Base-by-base conservation (phyloP, 2,329 filamentous ascomycete species). In the Sordariomycetes sp. region DNA sequence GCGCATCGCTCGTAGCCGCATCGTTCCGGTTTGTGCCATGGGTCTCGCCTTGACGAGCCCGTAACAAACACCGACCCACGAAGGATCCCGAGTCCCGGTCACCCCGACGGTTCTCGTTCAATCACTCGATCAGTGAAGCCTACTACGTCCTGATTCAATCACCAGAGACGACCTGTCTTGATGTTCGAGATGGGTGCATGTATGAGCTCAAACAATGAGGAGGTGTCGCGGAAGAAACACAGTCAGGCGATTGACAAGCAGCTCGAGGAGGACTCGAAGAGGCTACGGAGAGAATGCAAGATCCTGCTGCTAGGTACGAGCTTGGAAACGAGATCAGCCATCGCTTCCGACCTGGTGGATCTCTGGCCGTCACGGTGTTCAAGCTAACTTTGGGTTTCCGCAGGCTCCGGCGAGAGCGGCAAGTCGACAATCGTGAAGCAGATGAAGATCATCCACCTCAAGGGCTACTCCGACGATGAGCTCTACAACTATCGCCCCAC, bases 401-500 rank as follows among this genome's bases (percentile, higher is more conserved):
- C 71, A 97, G 94, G 94, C 64, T 97, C 94, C 64, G 94, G 94
- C 64, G 94, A 99, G 77, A 97, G 93, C 74, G 94, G 94, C 65
- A 99, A 99, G 76, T 97, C 94, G 60, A 99, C 94, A 11, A 97
- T 99, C 67, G 94, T 99, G 65, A 99, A 99, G 75, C 94, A 99
- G 79, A 99, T 99, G 94, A 99, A 97, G 76, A 99, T 99, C 66
- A 97, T 99, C 69, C 94, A 99, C 70, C 88, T 97, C 67, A 96
- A 97, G 75, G 94, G 94, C 61, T 99, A 99, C 74, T 92, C 90
- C 12, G 85, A 90, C 64, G 93, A 97, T 67, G 94, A 99, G 73
- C 80, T 97, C 55, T 88, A 88, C 67, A 87, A 96, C 70, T 97
- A 97, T 76, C 88, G 94, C 60, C 84, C 96, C 62, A 97, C 94